Evolutionary conservation across 2,329 filamentous ascomycete genomes (phyloP), one percentile per base, ranked within the genome.

Genomic region (Diaporthe sp.): DNA sequence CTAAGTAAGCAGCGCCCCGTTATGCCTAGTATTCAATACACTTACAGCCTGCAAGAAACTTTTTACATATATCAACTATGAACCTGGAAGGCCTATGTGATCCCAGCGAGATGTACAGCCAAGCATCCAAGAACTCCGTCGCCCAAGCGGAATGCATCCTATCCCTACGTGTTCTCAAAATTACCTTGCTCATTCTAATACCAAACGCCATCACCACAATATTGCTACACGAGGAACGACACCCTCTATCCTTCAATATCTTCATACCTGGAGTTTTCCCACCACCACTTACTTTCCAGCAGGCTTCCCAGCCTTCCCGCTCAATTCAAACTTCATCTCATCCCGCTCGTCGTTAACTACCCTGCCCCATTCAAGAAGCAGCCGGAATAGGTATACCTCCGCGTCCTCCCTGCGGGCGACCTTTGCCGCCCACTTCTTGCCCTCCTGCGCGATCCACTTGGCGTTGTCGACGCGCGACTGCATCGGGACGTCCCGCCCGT

Each of bases 331-430:
- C 9, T 85, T 85, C 76, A 88, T 81, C 17, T 83, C 82, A n/a
- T 89, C 86, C 76, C 88, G 82, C 52, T 84, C 80, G 79, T 95
- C 92, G 82, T 93, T 89, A 30, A 92, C 88, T 58, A 95, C 80
- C 76, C 93, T 84, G 3, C 89, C 93, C 92, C 94, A 97, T 84
- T 97, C 94, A 28, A 97, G 83, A 78, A 97, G 83, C 75, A 97
- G 81, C 61, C 94, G 86, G 80, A 96, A 97, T 79, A 96, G 87
- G 80, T 97, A 97, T 13, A 95, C 89, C 82, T 95, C 93, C 90
- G 93, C 94, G 79, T 97, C 95, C 81, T 93, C 92, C 78, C 89
- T 90, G 75, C 92, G 85, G 25, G 95, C 78, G 17, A 90, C 92
- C 80, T 87, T 86, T 9, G 85, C 84, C 3, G 90, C 91, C 93